phyloP scores from a whole-genome alignment of 2,329 filamentous ascomycete species.

The Huntiella abstrusa region DNA sequence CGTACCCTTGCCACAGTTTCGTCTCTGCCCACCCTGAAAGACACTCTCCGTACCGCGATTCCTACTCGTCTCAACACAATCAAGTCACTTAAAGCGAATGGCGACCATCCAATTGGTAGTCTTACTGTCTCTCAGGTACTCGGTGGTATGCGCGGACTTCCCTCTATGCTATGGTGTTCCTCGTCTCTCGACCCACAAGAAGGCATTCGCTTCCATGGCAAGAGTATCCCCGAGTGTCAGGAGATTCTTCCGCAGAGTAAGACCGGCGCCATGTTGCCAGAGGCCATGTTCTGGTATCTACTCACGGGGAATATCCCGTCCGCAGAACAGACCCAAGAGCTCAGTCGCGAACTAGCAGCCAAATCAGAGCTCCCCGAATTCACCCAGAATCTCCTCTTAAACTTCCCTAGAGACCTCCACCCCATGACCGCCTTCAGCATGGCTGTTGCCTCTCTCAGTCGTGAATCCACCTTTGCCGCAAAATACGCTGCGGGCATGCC shows the following conservation, averaged over 20 bases:
- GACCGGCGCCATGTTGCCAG: conserved; percentile 92
- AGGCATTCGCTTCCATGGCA: conserved; percentile 94
- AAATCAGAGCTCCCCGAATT: conserved; percentile 68
- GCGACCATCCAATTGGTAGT: conserved; percentile 68
- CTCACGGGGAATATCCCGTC: conserved; percentile 84
- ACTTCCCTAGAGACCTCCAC: conserved; percentile 77
- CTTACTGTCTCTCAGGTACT: conserved; percentile 88
- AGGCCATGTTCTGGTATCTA: conserved; percentile 98
- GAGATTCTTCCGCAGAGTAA: conserved; percentile 80
- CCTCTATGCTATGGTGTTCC: conserved; percentile 97
- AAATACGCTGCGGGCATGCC: conserved; percentile 77
- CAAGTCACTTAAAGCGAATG: conserved; percentile 79
- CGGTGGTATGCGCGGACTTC: conserved; percentile 92
- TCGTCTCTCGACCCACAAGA: conserved; percentile 92
- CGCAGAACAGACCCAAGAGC: conserved; percentile 56
- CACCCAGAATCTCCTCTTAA: conserved; percentile 71
- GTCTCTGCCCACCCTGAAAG: conserved; percentile 56
- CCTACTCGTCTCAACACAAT: conserved; percentile 85
- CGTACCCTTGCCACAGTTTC: conserved; percentile 14
- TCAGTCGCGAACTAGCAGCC: conserved; percentile 75
- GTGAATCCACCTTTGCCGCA: conserved; percentile 84
- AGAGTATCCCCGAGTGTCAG: conserved; percentile 96
- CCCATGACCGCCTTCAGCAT: conserved; percentile 98
- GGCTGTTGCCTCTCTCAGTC: conserved; percentile 86
- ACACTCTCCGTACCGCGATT: conserved; percentile 64